Percentiles rank a stretch among this genome's conserved stretches.
Conservation (phyloP, 176 grass and related monocot species). For the maize (Zea mays) region DNA sequence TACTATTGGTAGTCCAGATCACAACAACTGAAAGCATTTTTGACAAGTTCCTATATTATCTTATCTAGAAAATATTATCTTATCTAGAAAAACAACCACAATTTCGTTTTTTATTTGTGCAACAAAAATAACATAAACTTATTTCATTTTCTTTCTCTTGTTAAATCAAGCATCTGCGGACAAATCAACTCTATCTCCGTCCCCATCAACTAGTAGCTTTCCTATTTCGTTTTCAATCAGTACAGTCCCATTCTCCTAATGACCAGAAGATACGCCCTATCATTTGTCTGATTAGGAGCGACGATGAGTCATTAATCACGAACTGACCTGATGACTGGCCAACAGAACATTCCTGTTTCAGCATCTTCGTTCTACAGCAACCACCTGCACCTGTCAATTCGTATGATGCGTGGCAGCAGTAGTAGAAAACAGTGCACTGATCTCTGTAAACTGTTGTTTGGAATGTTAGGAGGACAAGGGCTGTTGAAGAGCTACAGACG, state of each 20-base stretch:
- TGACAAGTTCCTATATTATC: neutral
- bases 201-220: neutral
- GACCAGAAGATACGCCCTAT: neutral
- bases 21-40: neutral
- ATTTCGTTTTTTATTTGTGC: neutral
- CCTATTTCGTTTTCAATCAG: neutral
- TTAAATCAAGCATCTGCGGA: neutral
- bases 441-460: slow-evolving; percentile 11
- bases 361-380: neutral
- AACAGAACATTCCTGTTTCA: neutral
- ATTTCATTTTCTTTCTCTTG: neutral
- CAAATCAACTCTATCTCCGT: neutral
- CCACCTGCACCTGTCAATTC: neutral
- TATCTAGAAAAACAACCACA: neutral
- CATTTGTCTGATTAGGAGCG: neutral
- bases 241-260: neutral
- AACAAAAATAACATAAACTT: neutral
- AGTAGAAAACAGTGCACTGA: neutral
- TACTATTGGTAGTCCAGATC: neutral
- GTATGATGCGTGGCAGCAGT: neutral
- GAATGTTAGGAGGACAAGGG: slow-evolving; percentile 1
- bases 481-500: neutral
- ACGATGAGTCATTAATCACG: neutral
- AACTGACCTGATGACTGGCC: neutral
- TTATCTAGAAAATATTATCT: neutral